Evolutionary conservation across 2,329 filamentous ascomycete species (phyloP), one percentile per base, ranked within the genome.

Genomic region (Ophiostoma sp.): DNA sequence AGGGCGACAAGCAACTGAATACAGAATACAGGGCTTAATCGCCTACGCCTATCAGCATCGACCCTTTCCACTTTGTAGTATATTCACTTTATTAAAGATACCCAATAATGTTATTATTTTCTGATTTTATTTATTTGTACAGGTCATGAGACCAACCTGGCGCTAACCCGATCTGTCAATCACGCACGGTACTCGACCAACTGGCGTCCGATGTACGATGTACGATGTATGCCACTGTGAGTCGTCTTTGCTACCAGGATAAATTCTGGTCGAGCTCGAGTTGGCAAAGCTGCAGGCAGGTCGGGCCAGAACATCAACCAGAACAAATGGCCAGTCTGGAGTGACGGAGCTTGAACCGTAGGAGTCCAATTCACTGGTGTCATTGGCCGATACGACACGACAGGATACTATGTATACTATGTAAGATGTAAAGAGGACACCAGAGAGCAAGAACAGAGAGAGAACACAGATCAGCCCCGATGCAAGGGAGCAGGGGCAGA

Each of bases 111-210:
- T 48, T 5, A 48, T 57, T 57, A 27, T 27, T 57, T 57, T 57
- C 52, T 6, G 52, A 10, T 27, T 57, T 57, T 57, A 57, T 69
- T 71, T 20, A 57, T 52, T 65, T 48, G 65, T 31, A 36, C 41
- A 67, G 68, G 68, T 69, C 68, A 57, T 60, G 48, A 41, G 68
- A 69, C 68, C 64, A 67, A 64, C 23, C 54, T 44, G 60, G 67
- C 69, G 69, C 71, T 72, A 72, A 68, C 71, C 65, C 69, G 68
- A 70, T 73, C 69, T 71, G 67, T 35, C 60, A 15, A 33, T 31
- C 27, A 31, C 31, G 11, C 44, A 48, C 44, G 44, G 44, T 39
- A 39, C 36, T 39, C 36, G 36, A 39, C 36, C 36, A 39, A 39
- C 36, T 39, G 44, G 15, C 39, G 13, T 8, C 2, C 39, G 39